Evolutionary conservation across 148 eudicot species (phyloP).

Genomic region (Rhododendron molle): DNA sequence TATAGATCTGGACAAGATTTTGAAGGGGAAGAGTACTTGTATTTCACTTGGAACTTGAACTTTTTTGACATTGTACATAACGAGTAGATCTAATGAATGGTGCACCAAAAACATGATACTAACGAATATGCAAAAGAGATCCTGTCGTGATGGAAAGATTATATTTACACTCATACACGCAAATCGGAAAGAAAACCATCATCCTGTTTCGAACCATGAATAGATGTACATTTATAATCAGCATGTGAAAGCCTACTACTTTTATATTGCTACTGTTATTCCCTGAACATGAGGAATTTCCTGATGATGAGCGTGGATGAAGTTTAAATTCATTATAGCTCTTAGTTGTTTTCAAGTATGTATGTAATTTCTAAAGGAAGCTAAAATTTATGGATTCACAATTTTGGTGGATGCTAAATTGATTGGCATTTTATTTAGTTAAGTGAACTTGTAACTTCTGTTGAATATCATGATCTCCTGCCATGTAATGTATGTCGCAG

Average conservation of each 20-base stretch:
- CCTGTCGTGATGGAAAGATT: not conserved
- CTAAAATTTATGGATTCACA: not conserved
- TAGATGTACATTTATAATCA: not conserved
- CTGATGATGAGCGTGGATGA: not conserved
- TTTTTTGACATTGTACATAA: too few relatives aligned
- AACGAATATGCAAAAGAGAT: not conserved
- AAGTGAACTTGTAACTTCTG: not conserved
- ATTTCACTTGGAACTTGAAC: too few relatives aligned
- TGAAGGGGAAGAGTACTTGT: too few relatives aligned
- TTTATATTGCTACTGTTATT: not conserved
- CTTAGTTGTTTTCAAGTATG: not conserved
- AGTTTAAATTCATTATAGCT: not conserved
- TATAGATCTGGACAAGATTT: too few relatives aligned
- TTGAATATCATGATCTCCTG: not conserved
- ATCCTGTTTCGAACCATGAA: not conserved
- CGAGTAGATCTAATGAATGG: not conserved
- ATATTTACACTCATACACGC: not conserved
- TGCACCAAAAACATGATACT: not conserved
- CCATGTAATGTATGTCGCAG: not conserved
- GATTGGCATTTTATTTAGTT: not conserved
- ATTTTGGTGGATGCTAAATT: not conserved
- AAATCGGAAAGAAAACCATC: not conserved
- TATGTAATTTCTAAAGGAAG: not conserved
- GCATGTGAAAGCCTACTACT: not conserved
- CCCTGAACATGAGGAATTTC: not conserved